Percentiles rank a stretch among this genome's conserved stretches.
phyloP scores from a whole-genome alignment of 2,329 filamentous ascomycete species.

The Didymellaceae sp. region DNA sequence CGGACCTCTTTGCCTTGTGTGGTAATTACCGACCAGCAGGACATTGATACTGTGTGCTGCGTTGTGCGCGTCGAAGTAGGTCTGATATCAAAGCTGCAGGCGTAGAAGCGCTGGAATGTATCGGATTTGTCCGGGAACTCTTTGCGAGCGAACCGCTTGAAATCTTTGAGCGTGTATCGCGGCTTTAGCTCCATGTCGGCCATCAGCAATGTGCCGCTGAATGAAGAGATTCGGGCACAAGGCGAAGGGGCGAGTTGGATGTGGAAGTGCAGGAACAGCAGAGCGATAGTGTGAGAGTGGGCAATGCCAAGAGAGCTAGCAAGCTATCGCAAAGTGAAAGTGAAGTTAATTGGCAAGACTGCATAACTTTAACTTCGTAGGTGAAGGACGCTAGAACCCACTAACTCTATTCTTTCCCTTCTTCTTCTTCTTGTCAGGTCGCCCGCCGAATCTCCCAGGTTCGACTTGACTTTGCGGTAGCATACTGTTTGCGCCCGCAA shows the following conservation, averaged over 20 bases:
- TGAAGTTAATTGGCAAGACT: background rate
- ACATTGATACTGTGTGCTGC: background rate
- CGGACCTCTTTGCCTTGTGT: background rate
- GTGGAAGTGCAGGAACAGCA: too few relatives aligned
- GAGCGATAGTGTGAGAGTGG: too few relatives aligned
- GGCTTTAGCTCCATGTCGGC: background rate
- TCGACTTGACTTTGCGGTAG: constrained; percentile 42
- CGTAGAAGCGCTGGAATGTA: background rate
- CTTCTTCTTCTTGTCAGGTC: constrained; percentile 43
- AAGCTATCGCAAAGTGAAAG: background rate
- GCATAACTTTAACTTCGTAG: background rate
- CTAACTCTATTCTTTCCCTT: constrained; percentile 44
- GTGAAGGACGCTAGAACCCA: constrained; percentile 30
- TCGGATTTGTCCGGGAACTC: background rate
- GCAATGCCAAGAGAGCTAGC: background rate
- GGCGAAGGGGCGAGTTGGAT: too few relatives aligned
- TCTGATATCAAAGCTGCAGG: background rate
- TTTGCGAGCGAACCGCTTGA: background rate
- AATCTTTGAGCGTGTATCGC: background rate
- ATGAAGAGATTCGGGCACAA: too few relatives aligned
- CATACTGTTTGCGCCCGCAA: constrained; percentile 11
- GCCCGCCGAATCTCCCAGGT: constrained; percentile 44
- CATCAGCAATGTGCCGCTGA: background rate
- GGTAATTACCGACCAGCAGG: constrained; percentile 12
- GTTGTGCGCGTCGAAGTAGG: background rate